Conservation (phyloP, 2,329 filamentous ascomycete genomes). For the Penicillium sp. region DNA sequence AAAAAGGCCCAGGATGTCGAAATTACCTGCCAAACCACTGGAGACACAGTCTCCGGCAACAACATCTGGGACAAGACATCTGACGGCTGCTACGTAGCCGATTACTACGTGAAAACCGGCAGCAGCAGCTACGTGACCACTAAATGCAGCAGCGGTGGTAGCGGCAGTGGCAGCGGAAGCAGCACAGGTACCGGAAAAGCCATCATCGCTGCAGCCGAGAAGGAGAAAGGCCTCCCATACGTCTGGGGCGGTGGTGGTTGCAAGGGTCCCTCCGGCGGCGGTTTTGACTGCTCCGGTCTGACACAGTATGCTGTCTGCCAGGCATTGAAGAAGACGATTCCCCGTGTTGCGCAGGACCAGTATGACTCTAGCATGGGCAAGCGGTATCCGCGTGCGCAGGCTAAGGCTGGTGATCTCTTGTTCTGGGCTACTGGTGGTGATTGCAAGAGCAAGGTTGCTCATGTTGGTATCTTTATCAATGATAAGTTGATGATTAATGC, state of each 20-base stretch:
- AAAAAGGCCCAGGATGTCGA: constrained; percentile 11
- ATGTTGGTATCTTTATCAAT: constrained; percentile 28
- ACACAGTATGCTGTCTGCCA: constrained; percentile 29
- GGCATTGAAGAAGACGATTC: constrained; percentile 23
- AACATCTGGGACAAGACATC: constrained; percentile 28
- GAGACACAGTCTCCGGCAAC: constrained; percentile 19
- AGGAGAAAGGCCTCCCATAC: constrained; percentile 27
- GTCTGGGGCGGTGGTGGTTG: constrained; percentile 30
- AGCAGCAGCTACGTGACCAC: constrained; percentile 15
- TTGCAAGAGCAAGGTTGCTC: constrained; percentile 21
- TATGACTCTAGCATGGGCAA: constrained; percentile 24
- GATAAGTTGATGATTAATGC: constrained; percentile 28
- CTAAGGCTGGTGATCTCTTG: constrained; percentile 26
- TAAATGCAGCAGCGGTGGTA: constrained; percentile 12
- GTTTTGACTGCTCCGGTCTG: constrained; percentile 30
- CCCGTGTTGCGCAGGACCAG: constrained; percentile 27
- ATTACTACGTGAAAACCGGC: constrained; percentile 31
- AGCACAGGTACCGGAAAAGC: constrained; percentile 12
- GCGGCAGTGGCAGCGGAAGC: not conserved
- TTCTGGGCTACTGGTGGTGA: constrained; percentile 27
- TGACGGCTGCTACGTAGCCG: constrained; percentile 28
- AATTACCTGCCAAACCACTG: constrained; percentile 18
- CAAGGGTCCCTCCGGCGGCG: constrained; percentile 22
- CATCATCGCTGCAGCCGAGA: constrained; percentile 26
- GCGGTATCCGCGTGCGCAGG: constrained; percentile 19